Conservation (phyloP, 305 asterid species). For the Fraxinus greggii region DNA sequence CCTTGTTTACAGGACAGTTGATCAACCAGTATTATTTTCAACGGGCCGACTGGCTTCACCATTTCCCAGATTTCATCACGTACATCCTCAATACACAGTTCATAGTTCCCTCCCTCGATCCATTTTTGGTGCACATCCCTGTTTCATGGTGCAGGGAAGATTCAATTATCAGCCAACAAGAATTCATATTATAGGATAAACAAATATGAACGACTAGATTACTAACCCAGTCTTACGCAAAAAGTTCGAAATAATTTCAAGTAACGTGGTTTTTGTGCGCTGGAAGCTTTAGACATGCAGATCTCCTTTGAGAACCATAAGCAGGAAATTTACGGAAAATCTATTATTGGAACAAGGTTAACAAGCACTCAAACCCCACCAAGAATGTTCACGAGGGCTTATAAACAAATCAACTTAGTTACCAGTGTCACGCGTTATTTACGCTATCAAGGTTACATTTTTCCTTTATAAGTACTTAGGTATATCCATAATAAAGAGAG, state of each 20-base stretch:
- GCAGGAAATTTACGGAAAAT: not conserved
- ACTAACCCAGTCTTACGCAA: not conserved
- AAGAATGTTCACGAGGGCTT: not conserved
- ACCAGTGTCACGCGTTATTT: not conserved
- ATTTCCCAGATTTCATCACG: slow-evolving; percentile 61
- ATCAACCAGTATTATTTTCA: slow-evolving; percentile 40
- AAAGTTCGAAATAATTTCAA: not conserved
- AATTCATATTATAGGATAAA: not conserved
- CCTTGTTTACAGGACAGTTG: slow-evolving; percentile 52
- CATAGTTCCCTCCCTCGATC: slow-evolving; percentile 58
- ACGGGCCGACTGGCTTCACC: slow-evolving; percentile 46
- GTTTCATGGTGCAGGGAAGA: slow-evolving; percentile 22
- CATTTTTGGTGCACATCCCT: slow-evolving; percentile 59
- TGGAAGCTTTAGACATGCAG: not conserved
- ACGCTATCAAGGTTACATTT: not conserved
- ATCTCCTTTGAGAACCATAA: not conserved
- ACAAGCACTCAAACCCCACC: not conserved
- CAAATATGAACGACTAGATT: not conserved
- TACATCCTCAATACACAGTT: slow-evolving; percentile 50
- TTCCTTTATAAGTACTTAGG: not conserved
- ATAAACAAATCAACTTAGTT: not conserved
- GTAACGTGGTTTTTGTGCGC: not conserved
- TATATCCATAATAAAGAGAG: not conserved
- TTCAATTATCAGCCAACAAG: not conserved
- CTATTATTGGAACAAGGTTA: not conserved